These are phyloP conservation scores for Leucosporidium yakuticum DNA, from an alignment of 768 basidiomycete genomes.

Conservation along the genomic window DNA sequence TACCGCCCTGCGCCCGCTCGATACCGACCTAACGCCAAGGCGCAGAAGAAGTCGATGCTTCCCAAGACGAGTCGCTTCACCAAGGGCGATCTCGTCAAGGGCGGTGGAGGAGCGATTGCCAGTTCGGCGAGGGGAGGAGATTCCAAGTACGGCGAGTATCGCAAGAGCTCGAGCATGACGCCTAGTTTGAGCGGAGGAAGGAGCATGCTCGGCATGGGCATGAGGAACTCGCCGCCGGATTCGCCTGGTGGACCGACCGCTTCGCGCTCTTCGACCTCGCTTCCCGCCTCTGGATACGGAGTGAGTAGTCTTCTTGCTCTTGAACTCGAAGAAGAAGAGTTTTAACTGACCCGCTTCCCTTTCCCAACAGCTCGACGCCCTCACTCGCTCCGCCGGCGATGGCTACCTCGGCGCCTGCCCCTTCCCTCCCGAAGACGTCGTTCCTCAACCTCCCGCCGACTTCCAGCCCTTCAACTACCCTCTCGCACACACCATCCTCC, in stretches of 20 bases:
- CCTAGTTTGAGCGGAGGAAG: conserved; percentile 9
- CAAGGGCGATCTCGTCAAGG: conserved; percentile 61
- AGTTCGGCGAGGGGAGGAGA: neutral
- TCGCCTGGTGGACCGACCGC: conserved; percentile 59
- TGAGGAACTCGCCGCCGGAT: conserved; percentile 58
- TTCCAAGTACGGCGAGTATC: conserved; percentile 10
- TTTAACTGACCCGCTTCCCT: neutral
- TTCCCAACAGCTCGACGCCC: conserved; percentile 23
- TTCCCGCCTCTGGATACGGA: conserved; percentile 42
- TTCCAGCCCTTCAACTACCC: conserved; percentile 96
- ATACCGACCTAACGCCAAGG: conserved; percentile 74
- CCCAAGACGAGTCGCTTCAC: conserved; percentile 53
- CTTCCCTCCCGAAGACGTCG: conserved; percentile 80
- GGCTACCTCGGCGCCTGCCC: conserved; percentile 67
- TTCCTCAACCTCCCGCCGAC: conserved; percentile 84
- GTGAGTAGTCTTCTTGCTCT: no score
- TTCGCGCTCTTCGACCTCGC: conserved; percentile 76
- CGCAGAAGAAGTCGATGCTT: conserved; percentile 44
- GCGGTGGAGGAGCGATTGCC: neutral
- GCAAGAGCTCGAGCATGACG: neutral
- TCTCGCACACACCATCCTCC: conserved; percentile 83
- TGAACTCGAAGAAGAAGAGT: neutral
- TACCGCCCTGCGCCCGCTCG: conserved; percentile 85
- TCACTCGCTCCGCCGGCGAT: conserved; percentile 39
- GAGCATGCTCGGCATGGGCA: conserved; percentile 40